Evolutionary conservation across 169 alveolate genomes (phyloP).

Genomic region (Eimeria tenella): DNA sequence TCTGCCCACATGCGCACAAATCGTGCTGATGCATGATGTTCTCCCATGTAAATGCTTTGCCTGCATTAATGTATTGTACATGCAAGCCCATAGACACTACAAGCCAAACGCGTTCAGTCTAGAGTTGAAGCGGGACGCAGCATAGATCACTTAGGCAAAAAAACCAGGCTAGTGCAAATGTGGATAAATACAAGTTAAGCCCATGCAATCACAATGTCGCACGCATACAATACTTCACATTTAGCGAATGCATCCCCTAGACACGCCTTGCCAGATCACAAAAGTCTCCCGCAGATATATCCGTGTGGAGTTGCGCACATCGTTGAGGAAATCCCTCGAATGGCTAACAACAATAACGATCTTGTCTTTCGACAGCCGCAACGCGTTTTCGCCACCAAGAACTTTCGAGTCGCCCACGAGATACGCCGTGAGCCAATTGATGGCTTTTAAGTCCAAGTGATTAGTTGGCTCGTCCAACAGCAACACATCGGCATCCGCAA

Average conservation of each 20-base stretch:
- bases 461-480: constrained; percentile 98
- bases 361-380: constrained; percentile 86
- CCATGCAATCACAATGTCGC: too few species aligned
- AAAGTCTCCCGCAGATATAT: not conserved
- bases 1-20: not conserved
- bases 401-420: constrained; percentile 79
- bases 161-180: not conserved
- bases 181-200: not conserved
- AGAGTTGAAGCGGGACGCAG: not conserved
- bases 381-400: not conserved
- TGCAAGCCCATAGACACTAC: too few species aligned
- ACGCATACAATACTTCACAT: too few species aligned
- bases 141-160: not conserved
- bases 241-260: too few species aligned
- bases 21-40: too few species aligned
- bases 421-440: constrained; percentile 97
- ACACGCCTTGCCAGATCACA: not conserved
- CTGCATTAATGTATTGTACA: too few species aligned
- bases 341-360: constrained; percentile 98
- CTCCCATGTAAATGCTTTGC: too few species aligned
- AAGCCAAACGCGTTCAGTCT: too few species aligned
- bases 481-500: constrained; percentile 94
- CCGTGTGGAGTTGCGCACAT: constrained; percentile 59
- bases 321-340: constrained; percentile 97
- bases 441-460: constrained; percentile 98